Evolutionary conservation across 2,329 filamentous ascomycete species (phyloP).

Genomic region (Thielaviopsis euricoi): DNA sequence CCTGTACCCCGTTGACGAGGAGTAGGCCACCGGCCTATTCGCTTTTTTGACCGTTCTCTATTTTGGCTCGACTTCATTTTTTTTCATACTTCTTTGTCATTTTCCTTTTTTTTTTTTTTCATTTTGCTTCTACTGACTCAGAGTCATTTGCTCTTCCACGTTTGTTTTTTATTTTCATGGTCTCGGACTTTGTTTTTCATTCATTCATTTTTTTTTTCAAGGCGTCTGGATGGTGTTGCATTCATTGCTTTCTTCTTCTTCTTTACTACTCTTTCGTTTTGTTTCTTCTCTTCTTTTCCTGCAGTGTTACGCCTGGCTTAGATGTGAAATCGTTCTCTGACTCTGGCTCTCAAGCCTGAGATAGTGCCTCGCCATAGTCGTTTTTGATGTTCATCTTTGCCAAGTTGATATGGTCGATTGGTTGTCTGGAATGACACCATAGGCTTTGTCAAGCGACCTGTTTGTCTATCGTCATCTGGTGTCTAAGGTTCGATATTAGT

Average conservation of each 20-base stretch:
- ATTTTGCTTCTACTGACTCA: not conserved
- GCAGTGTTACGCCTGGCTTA: not conserved
- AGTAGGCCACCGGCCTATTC: slow-evolving; percentile 14
- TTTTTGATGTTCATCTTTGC: too few relatives aligned
- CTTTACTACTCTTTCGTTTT: not conserved
- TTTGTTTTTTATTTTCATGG: too few relatives aligned
- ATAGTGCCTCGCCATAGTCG: too few relatives aligned
- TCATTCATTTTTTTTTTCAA: not conserved
- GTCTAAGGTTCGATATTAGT: not conserved
- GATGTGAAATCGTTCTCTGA: not conserved
- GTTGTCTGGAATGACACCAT: too few relatives aligned
- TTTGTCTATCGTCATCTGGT: not conserved
- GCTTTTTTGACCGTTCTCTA: not conserved
- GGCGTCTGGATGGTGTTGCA: not conserved
- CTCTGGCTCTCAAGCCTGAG: too few relatives aligned
- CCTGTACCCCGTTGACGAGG: slow-evolving; percentile 71
- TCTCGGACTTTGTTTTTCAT: not conserved
- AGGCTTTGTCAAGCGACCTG: too few relatives aligned
- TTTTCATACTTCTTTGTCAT: not conserved
- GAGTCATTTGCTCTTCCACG: too few relatives aligned
- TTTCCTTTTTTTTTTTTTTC: not conserved
- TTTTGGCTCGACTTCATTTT: not conserved
- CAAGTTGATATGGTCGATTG: too few relatives aligned
- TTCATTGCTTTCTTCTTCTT: not conserved
- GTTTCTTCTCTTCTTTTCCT: not conserved